Evolutionary conservation across 306 rosid genomes (phyloP), one percentile per base, ranked within the genome.

Genomic region (Luffa aegyptiaca): DNA sequence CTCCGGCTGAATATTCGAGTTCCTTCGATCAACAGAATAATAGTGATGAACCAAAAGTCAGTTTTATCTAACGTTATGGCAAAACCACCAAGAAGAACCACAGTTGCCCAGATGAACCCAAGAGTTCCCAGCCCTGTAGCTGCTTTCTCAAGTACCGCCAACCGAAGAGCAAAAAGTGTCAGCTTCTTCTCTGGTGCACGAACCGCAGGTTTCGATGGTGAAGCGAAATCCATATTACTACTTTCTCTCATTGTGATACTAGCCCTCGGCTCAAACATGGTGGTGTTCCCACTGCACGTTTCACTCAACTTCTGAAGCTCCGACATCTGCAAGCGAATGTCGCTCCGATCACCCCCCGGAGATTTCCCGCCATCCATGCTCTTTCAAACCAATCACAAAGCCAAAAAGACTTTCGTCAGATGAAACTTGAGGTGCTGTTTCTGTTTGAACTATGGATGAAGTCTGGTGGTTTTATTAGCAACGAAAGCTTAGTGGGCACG

Each of bases 91-190:
- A 92, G 92, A 62, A 94, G 96, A 13, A 94, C 97, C 53, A 94
- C 98, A 0, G 98, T 94, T 21, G 98, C 98, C 98, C 98, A 94
- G 20, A 94, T 87, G 81, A 94, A 94, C 0, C 97, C 94, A 45
- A 94, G 97, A 70, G 98, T 89, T 85, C 98, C 98, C 10, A 92
- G 84, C 37, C 98, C 90, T 3, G 97, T 92, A 8, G 98, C 98
- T 39, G 92, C 76, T 52, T 94, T 94, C 78, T 94, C 98, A 46
- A 94, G 96, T 68, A 94, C 92, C 4, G 98, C 98, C 36, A 94
- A 93, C 68, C 94, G 83, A 13, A 94, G 88, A 5, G 97, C 98
- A 21, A 92, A 94, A 17, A 94, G 90, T 42, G 98, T 94, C 39
- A 94, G 88, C 81, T 94, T 86, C 90, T 92, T 89, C 80, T 94